Evolutionary conservation across 345 rosid species (phyloP).

Genomic region (Toxicodendron radicans): DNA sequence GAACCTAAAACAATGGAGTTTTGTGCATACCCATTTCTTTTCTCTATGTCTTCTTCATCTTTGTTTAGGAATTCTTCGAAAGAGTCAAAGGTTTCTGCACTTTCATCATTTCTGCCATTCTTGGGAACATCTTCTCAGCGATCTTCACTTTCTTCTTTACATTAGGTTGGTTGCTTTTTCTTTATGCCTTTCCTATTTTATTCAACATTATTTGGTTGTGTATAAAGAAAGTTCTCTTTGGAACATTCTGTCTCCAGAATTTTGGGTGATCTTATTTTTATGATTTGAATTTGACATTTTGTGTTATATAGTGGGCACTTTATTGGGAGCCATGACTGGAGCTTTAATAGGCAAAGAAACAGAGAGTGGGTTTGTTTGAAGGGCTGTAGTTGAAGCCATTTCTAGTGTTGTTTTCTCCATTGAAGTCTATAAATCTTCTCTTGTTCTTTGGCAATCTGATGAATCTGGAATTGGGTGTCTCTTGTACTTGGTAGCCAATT

Average conservation of each 20-base stretch:
- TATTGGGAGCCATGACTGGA: slow-evolving; percentile 97
- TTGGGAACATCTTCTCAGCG: slow-evolving; percentile 87
- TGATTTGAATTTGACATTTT: slow-evolving; percentile 10
- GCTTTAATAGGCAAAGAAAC: slow-evolving; percentile 99
- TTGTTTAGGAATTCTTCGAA: slow-evolving; percentile 50
- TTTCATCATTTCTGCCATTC: slow-evolving; percentile 71
- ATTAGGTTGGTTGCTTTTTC: slow-evolving; percentile 53
- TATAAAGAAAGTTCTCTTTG: too few relatives aligned
- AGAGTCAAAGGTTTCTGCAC: slow-evolving; percentile 60
- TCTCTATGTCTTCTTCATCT: slow-evolving; percentile 39
- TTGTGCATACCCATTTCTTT: slow-evolving; percentile 56
- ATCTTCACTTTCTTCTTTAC: slow-evolving; percentile 97
- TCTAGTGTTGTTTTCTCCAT: slow-evolving; percentile 99
- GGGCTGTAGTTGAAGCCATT: slow-evolving; percentile 96
- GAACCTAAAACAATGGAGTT: slow-evolving; percentile 51
- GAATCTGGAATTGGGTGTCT: slow-evolving; percentile 89
- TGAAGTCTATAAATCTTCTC: slow-evolving; percentile 97
- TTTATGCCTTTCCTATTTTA: background rate
- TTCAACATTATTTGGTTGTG: background rate
- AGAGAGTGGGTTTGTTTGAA: slow-evolving; percentile 94
- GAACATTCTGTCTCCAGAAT: background rate
- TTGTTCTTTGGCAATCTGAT: slow-evolving; percentile 91
- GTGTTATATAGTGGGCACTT: slow-evolving; percentile 74
- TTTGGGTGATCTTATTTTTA: background rate
- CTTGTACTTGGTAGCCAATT: slow-evolving; percentile 80